Conservation (phyloP, 2,329 filamentous ascomycete species). For the Myriosclerotinia curreyana region DNA sequence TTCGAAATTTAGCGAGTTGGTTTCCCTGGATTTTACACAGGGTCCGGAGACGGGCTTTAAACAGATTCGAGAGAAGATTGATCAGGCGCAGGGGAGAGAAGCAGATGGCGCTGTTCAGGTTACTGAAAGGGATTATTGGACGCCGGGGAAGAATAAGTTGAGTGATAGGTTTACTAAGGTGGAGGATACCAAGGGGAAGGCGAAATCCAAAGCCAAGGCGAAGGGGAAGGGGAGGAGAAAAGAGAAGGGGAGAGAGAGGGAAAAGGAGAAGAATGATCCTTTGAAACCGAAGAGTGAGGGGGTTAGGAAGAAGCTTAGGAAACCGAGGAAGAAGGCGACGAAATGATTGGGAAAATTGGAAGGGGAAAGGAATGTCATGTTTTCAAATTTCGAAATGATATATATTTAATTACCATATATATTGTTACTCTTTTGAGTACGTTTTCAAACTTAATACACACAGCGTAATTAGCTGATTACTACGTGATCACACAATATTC, state of each 20-base stretch:
- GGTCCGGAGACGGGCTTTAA: background rate
- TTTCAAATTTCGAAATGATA: too few relatives aligned
- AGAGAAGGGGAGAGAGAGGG: background rate
- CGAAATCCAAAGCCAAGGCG: background rate
- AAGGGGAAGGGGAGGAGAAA: background rate
- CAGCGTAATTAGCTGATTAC: too few relatives aligned
- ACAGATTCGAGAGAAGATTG: conserved; percentile 5
- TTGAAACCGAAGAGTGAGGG: background rate
- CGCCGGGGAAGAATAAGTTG: background rate
- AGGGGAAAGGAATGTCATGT: too few relatives aligned
- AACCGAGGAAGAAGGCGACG: too few relatives aligned
- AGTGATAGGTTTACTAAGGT: background rate
- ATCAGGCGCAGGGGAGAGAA: conserved; percentile 3
- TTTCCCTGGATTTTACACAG: conserved; percentile 16
- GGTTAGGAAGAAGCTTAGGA: background rate
- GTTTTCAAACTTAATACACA: too few relatives aligned
- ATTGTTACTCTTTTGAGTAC: too few relatives aligned
- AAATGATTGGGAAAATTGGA: too few relatives aligned
- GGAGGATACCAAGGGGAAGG: background rate
- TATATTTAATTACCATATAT: too few relatives aligned
- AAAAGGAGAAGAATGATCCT: background rate
- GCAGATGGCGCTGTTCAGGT: background rate
- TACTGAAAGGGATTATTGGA: conserved; percentile 13
- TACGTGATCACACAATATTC: background rate
- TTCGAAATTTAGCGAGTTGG: background rate